Evolutionary conservation across 805 yeast genomes (phyloP).

Genomic region (Pichia deserticola): DNA sequence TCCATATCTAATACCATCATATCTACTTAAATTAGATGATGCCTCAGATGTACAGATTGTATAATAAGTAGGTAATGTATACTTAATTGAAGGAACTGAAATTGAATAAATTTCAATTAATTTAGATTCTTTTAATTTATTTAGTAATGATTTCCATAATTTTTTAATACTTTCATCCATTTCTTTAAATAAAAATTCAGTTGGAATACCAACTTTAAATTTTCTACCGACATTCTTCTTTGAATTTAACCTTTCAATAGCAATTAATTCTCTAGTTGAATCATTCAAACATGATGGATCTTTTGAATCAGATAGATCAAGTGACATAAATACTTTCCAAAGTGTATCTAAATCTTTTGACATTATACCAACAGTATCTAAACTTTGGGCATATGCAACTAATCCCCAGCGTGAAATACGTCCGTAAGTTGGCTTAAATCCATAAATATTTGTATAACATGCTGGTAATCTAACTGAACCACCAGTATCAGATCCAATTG

Average conservation of each 20-base stretch:
- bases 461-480: conserved; percentile 94
- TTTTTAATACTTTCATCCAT: conserved; percentile 39
- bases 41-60: conserved; percentile 92
- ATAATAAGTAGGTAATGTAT: conserved; percentile 73
- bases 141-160: conserved; percentile 41
- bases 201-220: conserved; percentile 63
- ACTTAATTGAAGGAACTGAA: conserved; percentile 60
- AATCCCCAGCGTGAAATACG: conserved; percentile 89
- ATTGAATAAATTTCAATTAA: conserved; percentile 51
- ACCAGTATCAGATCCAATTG: conserved; percentile 95
- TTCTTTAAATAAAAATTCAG: conserved; percentile 55
- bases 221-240: conserved; percentile 10
- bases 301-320: conserved; percentile 57
- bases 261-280: conserved; percentile 25
- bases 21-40: conserved; percentile 81
- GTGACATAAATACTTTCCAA: conserved; percentile 40
- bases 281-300: conserved; percentile 69
- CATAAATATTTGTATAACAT: conserved; percentile 72
- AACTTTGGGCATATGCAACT: conserved; percentile 83
- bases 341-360: conserved; percentile 42
- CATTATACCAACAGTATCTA: conserved; percentile 89
- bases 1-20: conserved; percentile 88
- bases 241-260: conserved; percentile 3
- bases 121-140: conserved; percentile 38
- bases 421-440: conserved; percentile 94